Evolutionary conservation across 805 yeast genomes (phyloP).

Genomic region (Metschnikowia continentalis): DNA sequence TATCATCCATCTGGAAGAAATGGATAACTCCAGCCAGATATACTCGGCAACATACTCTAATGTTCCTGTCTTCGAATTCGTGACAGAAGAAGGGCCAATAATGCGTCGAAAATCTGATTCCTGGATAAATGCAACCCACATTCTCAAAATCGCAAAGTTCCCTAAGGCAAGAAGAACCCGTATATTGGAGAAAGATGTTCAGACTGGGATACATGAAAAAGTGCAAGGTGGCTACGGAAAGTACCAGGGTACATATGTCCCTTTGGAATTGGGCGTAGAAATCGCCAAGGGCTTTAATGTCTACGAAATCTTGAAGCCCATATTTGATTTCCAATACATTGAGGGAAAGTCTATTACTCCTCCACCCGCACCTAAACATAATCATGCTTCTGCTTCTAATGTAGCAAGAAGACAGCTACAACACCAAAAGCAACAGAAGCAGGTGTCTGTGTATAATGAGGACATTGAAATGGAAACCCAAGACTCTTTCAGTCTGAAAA

Average conservation of each 20-base stretch:
- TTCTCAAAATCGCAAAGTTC: slow-evolving; percentile 62
- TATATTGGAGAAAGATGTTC: slow-evolving; percentile 60
- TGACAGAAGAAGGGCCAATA: slow-evolving; percentile 64
- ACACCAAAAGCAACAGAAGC: slow-evolving; percentile 13
- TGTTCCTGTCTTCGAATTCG: slow-evolving; percentile 65
- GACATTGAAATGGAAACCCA: slow-evolving; percentile 1
- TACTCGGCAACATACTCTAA: slow-evolving; percentile 75
- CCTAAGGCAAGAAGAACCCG: slow-evolving; percentile 63
- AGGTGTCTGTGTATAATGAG: slow-evolving; percentile 3
- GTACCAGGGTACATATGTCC: slow-evolving; percentile 52
- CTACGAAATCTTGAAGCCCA: slow-evolving; percentile 53
- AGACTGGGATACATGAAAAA: slow-evolving; percentile 61
- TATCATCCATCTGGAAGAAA: background rate
- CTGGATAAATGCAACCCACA: slow-evolving; percentile 70
- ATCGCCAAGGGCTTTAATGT: slow-evolving; percentile 39
- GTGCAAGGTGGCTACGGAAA: slow-evolving; percentile 75
- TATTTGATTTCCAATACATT: slow-evolving; percentile 55
- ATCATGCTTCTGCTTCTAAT: slow-evolving; percentile 43
- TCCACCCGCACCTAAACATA: slow-evolving; percentile 46
- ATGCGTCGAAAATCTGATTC: slow-evolving; percentile 64
- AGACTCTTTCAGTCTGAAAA: background rate
- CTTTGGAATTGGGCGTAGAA: slow-evolving; percentile 37
- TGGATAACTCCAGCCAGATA: slow-evolving; percentile 24
- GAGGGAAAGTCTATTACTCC: slow-evolving; percentile 42
- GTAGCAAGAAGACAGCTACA: slow-evolving; percentile 29